Conservation (phyloP, 148 eudicot genomes). For the Nyssa sinensis region DNA sequence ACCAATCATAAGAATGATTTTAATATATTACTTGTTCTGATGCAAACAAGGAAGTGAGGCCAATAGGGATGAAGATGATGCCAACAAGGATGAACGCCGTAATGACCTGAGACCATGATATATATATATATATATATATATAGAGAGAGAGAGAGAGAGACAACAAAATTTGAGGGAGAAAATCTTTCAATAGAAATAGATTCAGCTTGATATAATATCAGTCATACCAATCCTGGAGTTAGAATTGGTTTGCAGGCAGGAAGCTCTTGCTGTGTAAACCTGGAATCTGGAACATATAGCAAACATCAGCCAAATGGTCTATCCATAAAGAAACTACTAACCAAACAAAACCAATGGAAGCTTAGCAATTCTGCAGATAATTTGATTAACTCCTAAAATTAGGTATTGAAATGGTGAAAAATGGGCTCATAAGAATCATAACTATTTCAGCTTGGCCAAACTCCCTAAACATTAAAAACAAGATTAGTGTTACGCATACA, state of each 20-base stretch:
- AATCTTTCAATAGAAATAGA: constrained; percentile 1
- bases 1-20: background rate
- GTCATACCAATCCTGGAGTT: constrained; percentile 74
- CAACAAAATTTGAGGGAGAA: background rate
- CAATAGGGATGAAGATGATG: constrained; percentile 70
- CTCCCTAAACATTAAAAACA: background rate
- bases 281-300: constrained; percentile 57
- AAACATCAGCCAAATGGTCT: constrained; percentile 5
- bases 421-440: background rate
- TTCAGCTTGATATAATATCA: constrained; percentile 5
- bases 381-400: background rate
- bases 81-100: constrained; percentile 51
- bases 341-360: background rate
- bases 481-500: background rate
- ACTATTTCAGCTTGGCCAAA: background rate
- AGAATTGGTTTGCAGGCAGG: constrained; percentile 86
- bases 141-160: constrained; percentile 3
- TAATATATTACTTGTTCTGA: constrained; percentile 52
- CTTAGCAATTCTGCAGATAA: background rate
- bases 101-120: constrained; percentile 49
- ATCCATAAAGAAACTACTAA: background rate
- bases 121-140: no score
- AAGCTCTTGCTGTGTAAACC: constrained; percentile 89
- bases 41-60: constrained; percentile 67
- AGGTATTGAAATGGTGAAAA: background rate